Evolutionary conservation across 2,329 filamentous ascomycete genomes (phyloP).

Genomic region (Nannizzia gypsea): DNA sequence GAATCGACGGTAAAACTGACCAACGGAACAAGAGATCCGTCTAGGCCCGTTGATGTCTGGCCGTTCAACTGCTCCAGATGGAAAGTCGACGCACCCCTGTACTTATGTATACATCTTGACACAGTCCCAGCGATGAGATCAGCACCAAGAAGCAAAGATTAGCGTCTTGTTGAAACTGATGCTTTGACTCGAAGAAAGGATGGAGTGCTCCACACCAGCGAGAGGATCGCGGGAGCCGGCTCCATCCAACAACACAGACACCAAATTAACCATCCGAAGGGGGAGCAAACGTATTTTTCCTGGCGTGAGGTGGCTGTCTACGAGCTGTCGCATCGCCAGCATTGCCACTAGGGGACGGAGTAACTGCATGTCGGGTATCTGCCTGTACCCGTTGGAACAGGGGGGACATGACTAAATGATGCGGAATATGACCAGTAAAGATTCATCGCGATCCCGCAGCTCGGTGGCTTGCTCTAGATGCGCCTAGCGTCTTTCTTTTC

Average conservation of each 20-base stretch:
- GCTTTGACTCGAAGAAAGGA: background rate
- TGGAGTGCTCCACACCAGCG: background rate
- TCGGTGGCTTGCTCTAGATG: constrained; percentile 5
- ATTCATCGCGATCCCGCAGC: background rate
- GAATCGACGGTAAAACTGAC: background rate
- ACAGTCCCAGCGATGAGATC: background rate
- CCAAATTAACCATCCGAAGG: background rate
- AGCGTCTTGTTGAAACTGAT: background rate
- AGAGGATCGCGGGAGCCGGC: background rate
- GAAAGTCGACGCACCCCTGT: background rate
- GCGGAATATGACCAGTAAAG: constrained; percentile 5
- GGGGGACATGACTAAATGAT: background rate
- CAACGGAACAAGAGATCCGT: background rate
- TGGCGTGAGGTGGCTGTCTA: background rate
- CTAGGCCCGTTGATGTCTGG: background rate
- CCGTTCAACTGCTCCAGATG: background rate
- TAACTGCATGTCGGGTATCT: constrained; percentile 2
- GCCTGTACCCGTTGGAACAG: constrained; percentile 1
- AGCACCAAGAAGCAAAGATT: background rate
- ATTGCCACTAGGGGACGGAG: background rate
- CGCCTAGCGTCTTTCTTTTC: constrained; percentile 1
- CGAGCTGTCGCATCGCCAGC: background rate
- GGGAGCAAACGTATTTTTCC: constrained; percentile 1
- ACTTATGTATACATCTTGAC: background rate
- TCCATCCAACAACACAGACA: background rate